Evolutionary conservation across 257 asterid species (phyloP), one percentile per base, ranked within the genome.

Genomic region (Striga asiatica): DNA sequence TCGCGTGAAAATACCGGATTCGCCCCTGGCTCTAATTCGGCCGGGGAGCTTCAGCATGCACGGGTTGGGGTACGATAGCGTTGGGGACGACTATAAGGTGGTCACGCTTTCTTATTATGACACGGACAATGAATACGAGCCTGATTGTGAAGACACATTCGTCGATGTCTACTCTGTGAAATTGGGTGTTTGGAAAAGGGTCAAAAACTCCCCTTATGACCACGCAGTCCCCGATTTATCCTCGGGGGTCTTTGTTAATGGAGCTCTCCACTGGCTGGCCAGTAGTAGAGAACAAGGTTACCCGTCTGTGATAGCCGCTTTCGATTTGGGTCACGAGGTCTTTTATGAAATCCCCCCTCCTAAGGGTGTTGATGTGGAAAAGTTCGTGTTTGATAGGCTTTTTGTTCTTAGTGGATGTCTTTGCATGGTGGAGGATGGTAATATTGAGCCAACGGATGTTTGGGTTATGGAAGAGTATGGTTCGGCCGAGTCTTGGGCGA

Each of bases 381-480:
- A 27, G 4, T 27, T 27, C 3, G 31, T 2, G 6, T 6, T 27
- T 27, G 3, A 27, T 6, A 27, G 4, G 31, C 31, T 27, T 27
- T 3, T 27, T 3, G 31, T 27, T 27, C 75, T 75, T 64, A 54
- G 55, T 6, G 79, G 77, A 0, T 69, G 81, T 58, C 75, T 78
- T 53, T 74, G 79, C 50, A 60, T 78, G 71, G 14, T 58, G n/a
- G 67, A 60, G 34, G 46, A 41, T 56, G 6, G 20, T 3, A 7
- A 24, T 3, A 4, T 16, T 3, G 54, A 18, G 4, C 21, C 11
- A 28, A 24, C 42, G 25, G 74, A 69, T 56, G 52, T 75, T 64
- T 78, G 79, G 81, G 16, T 69, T 18, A 78, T 78, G 81, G 69
- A 71, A 46, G 69, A 71, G 31, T 78, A 74, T 43, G 74, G 78